Evolutionary conservation across 176 grass and related monocot genomes (phyloP).

Genomic region (Areca catechu): DNA sequence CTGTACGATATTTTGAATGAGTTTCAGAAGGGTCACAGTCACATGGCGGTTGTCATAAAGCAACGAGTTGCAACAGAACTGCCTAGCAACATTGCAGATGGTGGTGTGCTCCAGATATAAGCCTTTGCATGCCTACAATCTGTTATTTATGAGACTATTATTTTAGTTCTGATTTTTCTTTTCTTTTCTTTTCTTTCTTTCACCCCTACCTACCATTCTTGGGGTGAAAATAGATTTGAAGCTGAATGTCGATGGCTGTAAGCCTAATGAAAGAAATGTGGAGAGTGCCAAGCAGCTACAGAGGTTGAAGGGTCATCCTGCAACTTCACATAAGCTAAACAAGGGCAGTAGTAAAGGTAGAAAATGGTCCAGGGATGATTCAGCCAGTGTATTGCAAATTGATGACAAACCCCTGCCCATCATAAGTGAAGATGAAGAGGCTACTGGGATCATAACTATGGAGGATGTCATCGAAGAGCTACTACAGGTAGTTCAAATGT

Average conservation of each 20-base stretch:
- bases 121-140: background rate
- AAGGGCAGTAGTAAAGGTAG: slow-evolving; percentile 25
- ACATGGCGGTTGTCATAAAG: slow-evolving; percentile 87
- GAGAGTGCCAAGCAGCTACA: slow-evolving; percentile 20
- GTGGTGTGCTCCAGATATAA: slow-evolving; percentile 25
- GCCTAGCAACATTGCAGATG: slow-evolving; percentile 18
- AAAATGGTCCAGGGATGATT: slow-evolving; percentile 59
- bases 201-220: background rate
- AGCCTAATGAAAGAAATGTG: slow-evolving; percentile 32
- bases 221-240: slow-evolving; percentile 37
- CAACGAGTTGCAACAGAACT: slow-evolving; percentile 23
- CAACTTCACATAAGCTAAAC: slow-evolving; percentile 23
- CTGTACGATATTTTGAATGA: slow-evolving; percentile 98
- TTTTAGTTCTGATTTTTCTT: background rate
- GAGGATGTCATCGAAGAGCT: slow-evolving; percentile 99
- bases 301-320: slow-evolving; percentile 59
- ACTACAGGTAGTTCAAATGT: slow-evolving; percentile 46
- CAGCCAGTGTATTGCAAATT: slow-evolving; percentile 51
- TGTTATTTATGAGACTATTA: background rate
- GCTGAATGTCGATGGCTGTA: slow-evolving; percentile 46
- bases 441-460: slow-evolving; percentile 90
- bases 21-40: slow-evolving; percentile 98
- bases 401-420: slow-evolving; percentile 43
- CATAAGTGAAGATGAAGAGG: slow-evolving; percentile 73
- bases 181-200: background rate